These are phyloP conservation scores for Fraxinus velutina DNA, from an alignment of 305 asterid genomes.

Conservation along the genomic window DNA sequence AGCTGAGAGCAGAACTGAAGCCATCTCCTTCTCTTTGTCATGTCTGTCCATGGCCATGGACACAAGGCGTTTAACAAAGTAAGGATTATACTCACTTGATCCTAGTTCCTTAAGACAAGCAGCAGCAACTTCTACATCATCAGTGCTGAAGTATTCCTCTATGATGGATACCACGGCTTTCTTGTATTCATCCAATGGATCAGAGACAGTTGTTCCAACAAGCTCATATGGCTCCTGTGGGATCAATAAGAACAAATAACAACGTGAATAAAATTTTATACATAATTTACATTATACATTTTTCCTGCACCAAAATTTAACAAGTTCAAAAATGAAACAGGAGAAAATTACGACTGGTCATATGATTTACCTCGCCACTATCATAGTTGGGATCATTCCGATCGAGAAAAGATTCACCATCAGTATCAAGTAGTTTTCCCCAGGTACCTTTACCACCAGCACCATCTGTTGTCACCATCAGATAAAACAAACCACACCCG, in stretches of 20 bases:
- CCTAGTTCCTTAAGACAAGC: constrained; percentile 84
- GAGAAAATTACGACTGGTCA: neutral
- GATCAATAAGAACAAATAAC: neutral
- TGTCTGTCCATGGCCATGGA: constrained; percentile 94
- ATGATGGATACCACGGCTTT: constrained; percentile 79
- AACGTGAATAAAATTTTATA: neutral
- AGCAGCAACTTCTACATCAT: constrained; percentile 73
- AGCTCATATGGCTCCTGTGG: constrained; percentile 89
- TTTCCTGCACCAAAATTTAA: neutral
- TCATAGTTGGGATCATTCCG: constrained; percentile 92
- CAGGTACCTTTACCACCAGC: constrained; percentile 98
- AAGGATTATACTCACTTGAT: constrained; percentile 76
- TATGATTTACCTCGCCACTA: constrained; percentile 71
- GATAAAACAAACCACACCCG: constrained; percentile 12
- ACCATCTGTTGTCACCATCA: constrained; percentile 59
- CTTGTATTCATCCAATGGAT: constrained; percentile 94
- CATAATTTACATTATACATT: neutral
- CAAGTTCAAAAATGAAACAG: neutral
- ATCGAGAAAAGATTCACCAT: constrained; percentile 61
- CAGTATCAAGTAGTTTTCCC: constrained; percentile 92
- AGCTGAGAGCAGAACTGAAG: constrained; percentile 83
- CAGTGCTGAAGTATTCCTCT: constrained; percentile 82
- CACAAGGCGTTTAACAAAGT: constrained; percentile 79
- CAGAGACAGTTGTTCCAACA: constrained; percentile 61
- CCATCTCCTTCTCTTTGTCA: constrained; percentile 95